Evolutionary conservation across 371 early-diverging fungal species (phyloP), one percentile per base, ranked within the genome.

Genomic region (Quaeritorhiza haematococci): DNA sequence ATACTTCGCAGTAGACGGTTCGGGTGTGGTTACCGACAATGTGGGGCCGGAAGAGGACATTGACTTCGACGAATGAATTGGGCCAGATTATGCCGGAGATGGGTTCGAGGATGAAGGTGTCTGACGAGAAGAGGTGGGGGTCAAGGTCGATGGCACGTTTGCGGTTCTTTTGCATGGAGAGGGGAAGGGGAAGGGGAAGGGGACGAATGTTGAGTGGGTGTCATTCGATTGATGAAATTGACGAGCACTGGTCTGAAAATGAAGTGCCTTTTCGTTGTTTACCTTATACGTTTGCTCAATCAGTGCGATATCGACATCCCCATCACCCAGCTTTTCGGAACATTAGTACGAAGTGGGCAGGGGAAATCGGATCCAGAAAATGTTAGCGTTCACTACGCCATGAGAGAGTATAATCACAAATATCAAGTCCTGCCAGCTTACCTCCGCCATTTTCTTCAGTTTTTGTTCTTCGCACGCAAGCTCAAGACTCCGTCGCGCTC

Each of bases 41-140:
- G 3, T 29, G 19, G 3, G 80, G 76, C 26, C 48, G 57, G 63
- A 77, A 80, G 27, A 59, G 46, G 15, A 80, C 59, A 24, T 27
- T 68, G 23, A 78, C 43, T 43, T 80, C 80, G 0, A 68, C 54
- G 21, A 46, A 62, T 1, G 73, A 62, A 52, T 69, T 69, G 15
- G 80, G 78, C 80, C 78, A 80, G 21, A 80, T 67, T 1, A 56
- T 48, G 8, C 76, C 76, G 46, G 64, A 56, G 30, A 49, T 8
- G 0, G 80, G 74, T 29, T 72, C 67, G 13, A 79, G 62, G 10
- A 33, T 50, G 49, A 74, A 79, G 28, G 65, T 54, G 0, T 48
- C 23, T 34, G 69, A 59, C 7, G 55, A 21, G 55, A 69, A 69
- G 23, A 71, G 44, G 13, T 75, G 55, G 10, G 59, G 54, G 33